Evolutionary conservation across 192 early-diverging fungal genomes (phyloP).

Genomic region (Podila minutissima): DNA sequence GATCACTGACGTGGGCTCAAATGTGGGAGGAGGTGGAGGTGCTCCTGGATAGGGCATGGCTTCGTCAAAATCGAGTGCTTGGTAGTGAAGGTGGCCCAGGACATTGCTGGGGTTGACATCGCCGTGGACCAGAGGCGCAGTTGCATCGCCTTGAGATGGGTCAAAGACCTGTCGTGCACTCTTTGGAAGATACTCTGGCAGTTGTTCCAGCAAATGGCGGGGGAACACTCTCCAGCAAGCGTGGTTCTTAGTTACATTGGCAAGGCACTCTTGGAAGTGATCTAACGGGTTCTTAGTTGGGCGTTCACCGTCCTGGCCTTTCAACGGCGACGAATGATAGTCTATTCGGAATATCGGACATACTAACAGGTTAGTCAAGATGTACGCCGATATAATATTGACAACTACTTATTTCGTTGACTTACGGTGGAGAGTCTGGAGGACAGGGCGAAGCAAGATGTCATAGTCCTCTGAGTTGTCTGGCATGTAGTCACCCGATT

Average conservation of each 20-base stretch:
- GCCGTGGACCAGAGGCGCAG: conserved; percentile 44
- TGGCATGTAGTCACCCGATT: conserved; percentile 18
- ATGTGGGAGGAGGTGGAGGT: not conserved
- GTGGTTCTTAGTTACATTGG: conserved; percentile 21
- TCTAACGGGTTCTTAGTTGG: not conserved
- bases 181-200: conserved; percentile 38
- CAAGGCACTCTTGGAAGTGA: not conserved
- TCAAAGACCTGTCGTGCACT: conserved; percentile 19
- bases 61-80: not conserved
- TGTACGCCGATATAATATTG: no score
- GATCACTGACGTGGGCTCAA: conserved; percentile 25
- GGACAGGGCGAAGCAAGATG: conserved; percentile 5
- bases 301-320: not conserved
- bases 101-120: conserved; percentile 51
- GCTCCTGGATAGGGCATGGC: no score
- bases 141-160: conserved; percentile 9
- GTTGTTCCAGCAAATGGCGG: conserved; percentile 30
- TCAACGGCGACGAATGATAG: not conserved
- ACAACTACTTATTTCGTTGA: not conserved
- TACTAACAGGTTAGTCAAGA: no score
- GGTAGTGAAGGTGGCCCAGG: conserved; percentile 16
- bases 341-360: not conserved
- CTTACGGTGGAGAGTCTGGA: conserved; percentile 15
- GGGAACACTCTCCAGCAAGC: conserved; percentile 43
- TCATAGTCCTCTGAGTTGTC: conserved; percentile 7